Evolutionary conservation across 306 rosid genomes (phyloP).

Genomic region (Ceratonia siliqua): DNA sequence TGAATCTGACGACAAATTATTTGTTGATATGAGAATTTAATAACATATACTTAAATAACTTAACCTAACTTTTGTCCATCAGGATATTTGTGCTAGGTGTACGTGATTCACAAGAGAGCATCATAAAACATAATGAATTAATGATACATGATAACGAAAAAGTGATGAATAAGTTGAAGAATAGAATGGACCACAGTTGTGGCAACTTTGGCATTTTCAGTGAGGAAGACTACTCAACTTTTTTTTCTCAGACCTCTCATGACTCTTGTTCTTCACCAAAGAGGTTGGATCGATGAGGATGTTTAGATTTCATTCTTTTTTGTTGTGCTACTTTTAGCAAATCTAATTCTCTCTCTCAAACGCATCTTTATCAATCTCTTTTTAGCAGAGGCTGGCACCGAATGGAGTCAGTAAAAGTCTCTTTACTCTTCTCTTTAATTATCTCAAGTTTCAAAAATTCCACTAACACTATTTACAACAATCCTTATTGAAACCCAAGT

Average conservation of each 20-base stretch:
- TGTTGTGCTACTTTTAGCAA: neutral
- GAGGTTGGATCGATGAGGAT: neutral
- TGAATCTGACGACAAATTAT: too few relatives aligned
- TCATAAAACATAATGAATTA: conserved; percentile 3
- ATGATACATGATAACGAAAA: neutral
- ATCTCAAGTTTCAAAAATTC: neutral
- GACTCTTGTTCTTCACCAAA: neutral
- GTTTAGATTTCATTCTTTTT: conserved; percentile 22
- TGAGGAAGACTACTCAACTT: conserved; percentile 11
- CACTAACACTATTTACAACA: neutral
- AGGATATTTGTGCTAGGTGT: neutral
- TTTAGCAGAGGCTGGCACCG: neutral
- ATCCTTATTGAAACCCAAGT: neutral
- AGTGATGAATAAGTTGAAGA: neutral
- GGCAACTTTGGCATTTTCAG: conserved; percentile 5
- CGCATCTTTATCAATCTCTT: neutral
- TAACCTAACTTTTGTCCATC: too few relatives aligned
- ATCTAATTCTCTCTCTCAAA: conserved; percentile 13
- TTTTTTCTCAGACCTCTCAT: neutral
- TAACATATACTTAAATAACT: too few relatives aligned
- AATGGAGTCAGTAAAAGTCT: neutral
- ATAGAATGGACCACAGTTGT: conserved; percentile 18
- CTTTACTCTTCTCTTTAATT: neutral
- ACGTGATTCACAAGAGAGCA: neutral
- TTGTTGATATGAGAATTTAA: too few relatives aligned